phyloP scores from a whole-genome alignment of 2,329 filamentous ascomycete species.

The Coniochaeta prunicola region DNA sequence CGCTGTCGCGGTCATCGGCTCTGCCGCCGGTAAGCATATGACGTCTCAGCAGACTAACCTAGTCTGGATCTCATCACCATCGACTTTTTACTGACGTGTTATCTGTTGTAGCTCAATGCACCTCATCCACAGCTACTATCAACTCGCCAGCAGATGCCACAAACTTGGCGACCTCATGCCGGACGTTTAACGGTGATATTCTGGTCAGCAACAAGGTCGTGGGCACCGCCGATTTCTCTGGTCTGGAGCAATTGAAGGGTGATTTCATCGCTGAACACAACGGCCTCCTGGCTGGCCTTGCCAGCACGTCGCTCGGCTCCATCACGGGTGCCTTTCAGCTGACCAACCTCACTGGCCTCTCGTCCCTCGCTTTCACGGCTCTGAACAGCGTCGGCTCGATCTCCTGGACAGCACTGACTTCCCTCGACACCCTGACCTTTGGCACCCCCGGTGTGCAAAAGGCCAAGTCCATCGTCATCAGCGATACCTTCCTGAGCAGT shows the following conservation, averaged over 20 bases:
- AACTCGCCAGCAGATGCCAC: slow-evolving; percentile 56
- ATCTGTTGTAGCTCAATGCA: slow-evolving; percentile 11
- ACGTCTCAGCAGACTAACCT: not conserved
- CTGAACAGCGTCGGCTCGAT: slow-evolving; percentile 55
- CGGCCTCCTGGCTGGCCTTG: slow-evolving; percentile 52
- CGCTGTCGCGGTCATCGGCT: slow-evolving; percentile 30
- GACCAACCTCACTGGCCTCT: slow-evolving; percentile 60
- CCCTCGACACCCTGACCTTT: slow-evolving; percentile 38
- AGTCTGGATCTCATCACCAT: slow-evolving; percentile 14
- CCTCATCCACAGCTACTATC: slow-evolving; percentile 43
- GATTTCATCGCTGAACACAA: slow-evolving; percentile 55
- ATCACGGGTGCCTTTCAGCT: slow-evolving; percentile 69
- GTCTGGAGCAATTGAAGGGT: slow-evolving; percentile 48
- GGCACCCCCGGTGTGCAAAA: slow-evolving; percentile 52
- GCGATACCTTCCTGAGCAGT: slow-evolving; percentile 76
- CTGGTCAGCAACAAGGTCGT: slow-evolving; percentile 50
- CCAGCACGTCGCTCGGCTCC: slow-evolving; percentile 50
- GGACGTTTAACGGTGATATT: slow-evolving; percentile 62
- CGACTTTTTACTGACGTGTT: slow-evolving; percentile 13
- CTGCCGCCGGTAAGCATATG: slow-evolving; percentile 28
- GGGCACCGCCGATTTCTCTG: slow-evolving; percentile 54
- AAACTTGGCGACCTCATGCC: slow-evolving; percentile 50
- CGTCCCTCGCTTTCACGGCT: slow-evolving; percentile 50
- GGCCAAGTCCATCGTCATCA: slow-evolving; percentile 64
- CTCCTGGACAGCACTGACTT: slow-evolving; percentile 64